These are phyloP conservation scores for Porcisia hertigi DNA, from an alignment of 208 protist genomes.

Conservation along the genomic window DNA sequence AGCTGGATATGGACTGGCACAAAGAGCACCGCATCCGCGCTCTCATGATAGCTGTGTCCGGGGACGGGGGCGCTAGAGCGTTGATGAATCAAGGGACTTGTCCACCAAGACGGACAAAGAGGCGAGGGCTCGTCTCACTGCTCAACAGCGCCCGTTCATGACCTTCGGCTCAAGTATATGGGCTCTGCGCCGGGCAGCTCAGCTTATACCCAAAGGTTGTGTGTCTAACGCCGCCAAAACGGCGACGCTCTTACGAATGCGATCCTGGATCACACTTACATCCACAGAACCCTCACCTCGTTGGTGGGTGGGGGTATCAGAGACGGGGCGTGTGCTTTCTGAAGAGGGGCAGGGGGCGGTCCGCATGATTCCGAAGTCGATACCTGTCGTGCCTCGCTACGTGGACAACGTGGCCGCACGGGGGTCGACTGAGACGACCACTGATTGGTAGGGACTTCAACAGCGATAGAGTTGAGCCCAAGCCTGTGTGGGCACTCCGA, in stretches of 20 bases:
- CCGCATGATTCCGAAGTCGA: too few relatives aligned
- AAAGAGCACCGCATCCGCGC: slow-evolving; percentile 38
- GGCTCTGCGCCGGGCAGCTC: slow-evolving; percentile 32
- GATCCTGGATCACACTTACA: slow-evolving; percentile 31
- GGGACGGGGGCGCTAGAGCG: slow-evolving; percentile 46
- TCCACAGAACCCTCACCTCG: slow-evolving; percentile 16
- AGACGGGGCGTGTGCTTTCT: slow-evolving; percentile 33
- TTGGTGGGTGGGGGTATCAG: slow-evolving; percentile 20
- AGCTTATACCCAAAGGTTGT: slow-evolving; percentile 52
- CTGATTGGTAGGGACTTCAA: too few relatives aligned
- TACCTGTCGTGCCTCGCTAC: too few relatives aligned
- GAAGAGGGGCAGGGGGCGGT: neutral
- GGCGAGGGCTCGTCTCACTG: slow-evolving; percentile 29
- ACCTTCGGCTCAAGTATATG: slow-evolving; percentile 50
- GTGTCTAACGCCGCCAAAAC: slow-evolving; percentile 54
- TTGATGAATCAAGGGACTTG: slow-evolving; percentile 36
- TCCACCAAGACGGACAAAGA: slow-evolving; percentile 35
- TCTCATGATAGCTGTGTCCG: slow-evolving; percentile 47
- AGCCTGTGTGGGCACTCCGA: too few relatives aligned
- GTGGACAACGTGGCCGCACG: too few relatives aligned
- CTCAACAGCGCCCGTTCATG: slow-evolving; percentile 31
- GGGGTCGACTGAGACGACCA: too few relatives aligned
- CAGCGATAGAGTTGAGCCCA: too few relatives aligned
- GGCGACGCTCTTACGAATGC: slow-evolving; percentile 42
- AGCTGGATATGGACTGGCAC: slow-evolving; percentile 30